phyloP scores from a whole-genome alignment of 345 rosid genomes.

The Raphanus sativus region DNA sequence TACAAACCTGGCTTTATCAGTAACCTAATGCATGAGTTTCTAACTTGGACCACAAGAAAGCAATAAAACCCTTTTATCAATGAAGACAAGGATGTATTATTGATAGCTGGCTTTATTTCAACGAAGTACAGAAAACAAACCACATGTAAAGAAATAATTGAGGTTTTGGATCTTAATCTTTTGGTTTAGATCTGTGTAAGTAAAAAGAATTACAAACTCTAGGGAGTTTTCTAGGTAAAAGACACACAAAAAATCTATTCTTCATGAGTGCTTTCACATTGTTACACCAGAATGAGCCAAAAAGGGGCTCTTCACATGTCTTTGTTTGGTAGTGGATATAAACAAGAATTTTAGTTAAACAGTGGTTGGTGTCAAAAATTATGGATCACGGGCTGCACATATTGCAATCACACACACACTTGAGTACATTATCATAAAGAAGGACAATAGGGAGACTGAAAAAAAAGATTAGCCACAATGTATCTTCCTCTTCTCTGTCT shows the following conservation, averaged over 20 bases:
- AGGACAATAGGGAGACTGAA: conserved; percentile 3
- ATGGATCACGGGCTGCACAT: conserved; percentile 65
- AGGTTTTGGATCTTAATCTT: conserved; percentile 9
- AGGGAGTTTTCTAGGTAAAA: conserved; percentile 5
- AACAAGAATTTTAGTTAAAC: conserved; percentile 30
- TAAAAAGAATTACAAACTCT: background rate
- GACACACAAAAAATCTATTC: conserved; percentile 8
- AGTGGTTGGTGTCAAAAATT: conserved; percentile 52
- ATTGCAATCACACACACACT: conserved; percentile 36
- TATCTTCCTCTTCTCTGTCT: conserved; percentile 40
- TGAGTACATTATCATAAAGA: conserved; percentile 34
- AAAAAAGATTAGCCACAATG: conserved; percentile 41
- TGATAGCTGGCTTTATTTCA: background rate
- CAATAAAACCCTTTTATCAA: background rate
- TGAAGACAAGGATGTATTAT: background rate
- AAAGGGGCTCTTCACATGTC: conserved; percentile 69
- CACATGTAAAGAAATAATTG: conserved; percentile 8
- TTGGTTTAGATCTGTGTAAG: conserved; percentile 4
- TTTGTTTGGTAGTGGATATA: conserved; percentile 67
- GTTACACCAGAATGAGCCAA: conserved; percentile 43
- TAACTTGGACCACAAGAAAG: conserved; percentile 35
- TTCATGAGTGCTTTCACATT: conserved; percentile 18
- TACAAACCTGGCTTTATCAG: background rate
- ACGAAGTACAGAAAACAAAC: background rate
- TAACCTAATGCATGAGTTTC: background rate